Base-by-base conservation (phyloP, 345 rosid species). In the Nephelium lappaceum region DNA sequence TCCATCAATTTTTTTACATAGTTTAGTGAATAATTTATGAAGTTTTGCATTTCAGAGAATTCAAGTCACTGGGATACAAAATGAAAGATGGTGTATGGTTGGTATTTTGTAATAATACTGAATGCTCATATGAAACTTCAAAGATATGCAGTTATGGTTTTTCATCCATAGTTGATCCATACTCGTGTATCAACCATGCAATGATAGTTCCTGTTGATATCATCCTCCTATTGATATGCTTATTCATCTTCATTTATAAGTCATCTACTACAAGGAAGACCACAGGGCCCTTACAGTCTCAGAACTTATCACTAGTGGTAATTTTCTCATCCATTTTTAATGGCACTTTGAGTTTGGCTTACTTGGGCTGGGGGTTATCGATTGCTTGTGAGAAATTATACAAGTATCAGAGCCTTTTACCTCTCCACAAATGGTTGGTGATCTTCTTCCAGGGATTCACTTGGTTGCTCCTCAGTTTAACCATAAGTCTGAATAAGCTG, bases 301-400 rank as follows among this genome's bases (percentile, higher is more conserved):
- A 39, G 11, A 15, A 10, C 25, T 77, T 49, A 18, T 61, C 80
- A 43, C 43, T 55, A 49, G 4, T 79, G 82, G 6, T 60, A 21
- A 51, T 67, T 51, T 57, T 80, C 38, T 81, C 88, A n/a, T 73
- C 73, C 60, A 71, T 74, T 73, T 79, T 72, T 43, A 82, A 80
- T 78, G 82, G 77, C 19, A 1, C 58, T 77, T 61, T 87, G 82
- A 74, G 87, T 73, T n/a, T 84, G 55, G 77, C 77, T 58, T 85
- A 82, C 57, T 42, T 87, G 67, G 80, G 65, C 64, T 57, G 43
- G 76, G 87, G 81, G 68, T 15, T 83, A 41, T 84, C 85, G 83
- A 76, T 75, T 25, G 68, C 81, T 68, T 16, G 12, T 71, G 68
- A 81, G 69, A 61, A 80, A 24, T 42, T 78, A 5, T 67, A 45